phyloP scores from a whole-genome alignment of 2,329 filamentous ascomycete genomes.

The Colletotrichum liriopes region DNA sequence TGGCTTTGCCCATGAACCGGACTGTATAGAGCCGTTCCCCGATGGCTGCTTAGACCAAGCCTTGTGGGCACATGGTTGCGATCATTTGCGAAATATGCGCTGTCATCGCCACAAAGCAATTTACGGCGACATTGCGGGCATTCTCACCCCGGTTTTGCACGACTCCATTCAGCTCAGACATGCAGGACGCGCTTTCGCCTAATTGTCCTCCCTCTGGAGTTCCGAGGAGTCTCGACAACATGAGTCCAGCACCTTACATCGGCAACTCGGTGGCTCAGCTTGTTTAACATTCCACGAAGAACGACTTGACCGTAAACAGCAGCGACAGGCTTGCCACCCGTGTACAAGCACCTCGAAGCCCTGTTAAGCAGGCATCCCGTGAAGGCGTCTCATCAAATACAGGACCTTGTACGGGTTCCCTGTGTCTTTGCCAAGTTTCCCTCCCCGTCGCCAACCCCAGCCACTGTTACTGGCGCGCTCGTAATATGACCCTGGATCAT shows the following conservation, averaged over 20 bases:
- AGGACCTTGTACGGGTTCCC: slow-evolving; percentile 8
- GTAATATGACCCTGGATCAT: neutral
- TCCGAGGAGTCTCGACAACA: neutral
- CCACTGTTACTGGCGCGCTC: neutral
- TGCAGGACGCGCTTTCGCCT: slow-evolving; percentile 17
- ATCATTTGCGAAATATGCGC: slow-evolving; percentile 11
- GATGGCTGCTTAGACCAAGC: slow-evolving; percentile 10
- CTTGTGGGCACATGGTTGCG: slow-evolving; percentile 5
- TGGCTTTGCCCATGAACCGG: slow-evolving; percentile 20
- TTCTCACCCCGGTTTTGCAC: neutral
- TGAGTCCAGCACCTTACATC: neutral
- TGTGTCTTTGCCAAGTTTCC: slow-evolving; percentile 16
- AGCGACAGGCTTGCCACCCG: slow-evolving; percentile 8
- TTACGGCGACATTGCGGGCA: neutral
- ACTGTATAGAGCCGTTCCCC: slow-evolving; percentile 4
- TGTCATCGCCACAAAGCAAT: slow-evolving; percentile 16
- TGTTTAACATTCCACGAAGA: slow-evolving; percentile 29
- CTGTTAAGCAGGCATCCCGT: neutral
- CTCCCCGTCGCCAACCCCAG: neutral
- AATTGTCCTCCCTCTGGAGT: slow-evolving; percentile 9
- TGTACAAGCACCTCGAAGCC: neutral
- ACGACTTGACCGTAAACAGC: neutral
- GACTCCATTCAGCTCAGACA: slow-evolving; percentile 16
- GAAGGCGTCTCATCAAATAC: neutral
- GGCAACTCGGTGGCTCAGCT: neutral